Evolutionary conservation across 1,284 basidiomycete genomes (phyloP), one percentile per base, ranked within the genome.

Genomic region (Ustilago vetiveriae): DNA sequence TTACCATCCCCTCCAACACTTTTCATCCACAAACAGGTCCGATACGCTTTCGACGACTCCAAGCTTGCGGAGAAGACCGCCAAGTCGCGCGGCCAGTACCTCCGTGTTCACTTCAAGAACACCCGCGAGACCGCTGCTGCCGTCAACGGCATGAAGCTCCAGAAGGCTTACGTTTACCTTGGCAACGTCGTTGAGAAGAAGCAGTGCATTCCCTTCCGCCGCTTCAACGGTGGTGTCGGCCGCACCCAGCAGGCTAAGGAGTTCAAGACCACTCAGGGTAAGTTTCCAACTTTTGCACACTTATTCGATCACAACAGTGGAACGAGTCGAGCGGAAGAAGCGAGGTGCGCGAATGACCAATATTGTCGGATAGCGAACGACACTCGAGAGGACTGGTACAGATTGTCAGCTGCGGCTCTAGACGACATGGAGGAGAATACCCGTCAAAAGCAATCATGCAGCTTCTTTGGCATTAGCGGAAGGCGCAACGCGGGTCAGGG

Each of bases 61-160:
- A 80, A 78, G 48, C 64, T 81, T 33, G 58, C 65, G 53, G 80
- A 81, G 76, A 80, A 80, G 79, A 79, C 77, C 50, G 71, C 79
- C 52, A 66, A 70, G 59, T 91, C 94, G 69, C 90, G 92, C 82
- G 94, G 94, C 81, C 91, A 94, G 86, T 96, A 98, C 88, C 89
- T 98, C 83, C 92, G 94, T 79, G 96, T 95, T 62, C 96, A 98
- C 87, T 98, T 97, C 90, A 99, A 98, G 91, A 98, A 98, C 89
- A 98, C 97, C 89, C 91, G 94, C 79, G 84, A 84, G 78, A 83
- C 82, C 55, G 83, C 82, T 29, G 83, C 82, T 47, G 82, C 82
- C 49, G 64, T 83, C 76, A 71, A 74, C 91, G 96, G 96, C 83
- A 86, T 97, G 85, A 92, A 92, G 84, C 87, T 98, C 84, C 88